These are phyloP conservation scores for Eragrostis tef DNA, from an alignment of 202 grass and related monocot genomes.

Conservation along the genomic window DNA sequence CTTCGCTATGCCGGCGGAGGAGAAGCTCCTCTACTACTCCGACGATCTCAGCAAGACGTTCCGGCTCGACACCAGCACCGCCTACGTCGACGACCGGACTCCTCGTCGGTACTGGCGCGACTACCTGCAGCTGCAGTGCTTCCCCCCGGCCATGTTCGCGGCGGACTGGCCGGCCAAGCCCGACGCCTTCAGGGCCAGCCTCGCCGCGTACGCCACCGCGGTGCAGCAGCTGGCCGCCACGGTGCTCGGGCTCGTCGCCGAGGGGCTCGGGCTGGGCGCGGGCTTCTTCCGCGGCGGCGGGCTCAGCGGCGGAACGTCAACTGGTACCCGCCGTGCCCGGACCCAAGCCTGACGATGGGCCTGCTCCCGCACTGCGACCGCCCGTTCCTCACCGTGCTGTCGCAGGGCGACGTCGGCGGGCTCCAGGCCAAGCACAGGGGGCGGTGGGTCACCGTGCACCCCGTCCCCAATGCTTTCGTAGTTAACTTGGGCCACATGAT, in stretches of 20 bases:
- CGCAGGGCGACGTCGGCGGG: conserved; percentile 39
- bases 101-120: conserved; percentile 54
- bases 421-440: too few relatives aligned
- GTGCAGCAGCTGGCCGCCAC: conserved; percentile 42
- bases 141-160: conserved; percentile 46
- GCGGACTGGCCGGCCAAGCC: conserved; percentile 51
- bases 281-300: conserved; percentile 36
- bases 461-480: too few relatives aligned
- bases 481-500: too few relatives aligned
- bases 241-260: conserved; percentile 36
- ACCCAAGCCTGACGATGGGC: conserved; percentile 49
- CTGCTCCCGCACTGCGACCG: conserved; percentile 56
- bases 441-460: too few relatives aligned
- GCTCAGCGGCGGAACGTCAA: conserved; percentile 50
- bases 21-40: conserved; percentile 47
- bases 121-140: conserved; percentile 55
- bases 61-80: conserved; percentile 52
- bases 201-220: conserved; percentile 31
- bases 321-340: conserved; percentile 53
- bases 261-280: conserved; percentile 35
- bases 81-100: conserved; percentile 32
- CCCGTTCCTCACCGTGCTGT: conserved; percentile 53
- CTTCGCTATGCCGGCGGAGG: conserved; percentile 41
- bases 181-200: conserved; percentile 10
- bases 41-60: conserved; percentile 44